phyloP scores from a whole-genome alignment of 148 eudicot genomes.

The Vaccinium corymbosum region DNA sequence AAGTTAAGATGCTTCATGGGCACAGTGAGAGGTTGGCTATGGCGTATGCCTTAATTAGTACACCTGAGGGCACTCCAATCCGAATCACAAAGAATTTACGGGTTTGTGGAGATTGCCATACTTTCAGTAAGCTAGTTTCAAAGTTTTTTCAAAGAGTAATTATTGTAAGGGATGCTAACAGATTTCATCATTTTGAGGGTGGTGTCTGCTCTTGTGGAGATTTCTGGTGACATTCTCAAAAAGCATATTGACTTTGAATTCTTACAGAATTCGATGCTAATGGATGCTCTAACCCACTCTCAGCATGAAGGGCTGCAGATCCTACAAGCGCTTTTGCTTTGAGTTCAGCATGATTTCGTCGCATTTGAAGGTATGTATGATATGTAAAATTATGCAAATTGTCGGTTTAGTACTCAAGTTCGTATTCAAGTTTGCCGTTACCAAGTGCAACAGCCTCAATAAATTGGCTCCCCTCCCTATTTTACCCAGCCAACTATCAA shows the following conservation, averaged over 20 bases:
- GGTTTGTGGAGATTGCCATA: constrained; percentile 87
- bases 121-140: constrained; percentile 62
- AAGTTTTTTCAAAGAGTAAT: constrained; percentile 50
- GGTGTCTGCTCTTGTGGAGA: constrained; percentile 86
- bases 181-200: constrained; percentile 76
- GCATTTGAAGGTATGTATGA: not conserved
- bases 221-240: constrained; percentile 57
- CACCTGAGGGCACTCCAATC: constrained; percentile 48
- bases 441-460: too few species aligned
- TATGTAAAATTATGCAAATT: not conserved
- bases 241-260: not conserved
- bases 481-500: too few species aligned
- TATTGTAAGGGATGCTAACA: constrained; percentile 73
- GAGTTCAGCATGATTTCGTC: not conserved
- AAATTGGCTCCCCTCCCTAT: too few species aligned
- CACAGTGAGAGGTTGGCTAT: constrained; percentile 92
- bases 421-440: not conserved
- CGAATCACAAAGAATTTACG: constrained; percentile 79
- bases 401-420: constrained; percentile 1
- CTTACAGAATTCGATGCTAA: not conserved
- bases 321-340: not conserved
- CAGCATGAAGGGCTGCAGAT: not conserved
- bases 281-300: not conserved
- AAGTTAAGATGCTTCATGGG: constrained; percentile 54
- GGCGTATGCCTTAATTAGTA: constrained; percentile 62